These are phyloP conservation scores for Malassezia sympodialis DNA, from an alignment of 1,284 basidiomycete species.

Conservation along the genomic window DNA sequence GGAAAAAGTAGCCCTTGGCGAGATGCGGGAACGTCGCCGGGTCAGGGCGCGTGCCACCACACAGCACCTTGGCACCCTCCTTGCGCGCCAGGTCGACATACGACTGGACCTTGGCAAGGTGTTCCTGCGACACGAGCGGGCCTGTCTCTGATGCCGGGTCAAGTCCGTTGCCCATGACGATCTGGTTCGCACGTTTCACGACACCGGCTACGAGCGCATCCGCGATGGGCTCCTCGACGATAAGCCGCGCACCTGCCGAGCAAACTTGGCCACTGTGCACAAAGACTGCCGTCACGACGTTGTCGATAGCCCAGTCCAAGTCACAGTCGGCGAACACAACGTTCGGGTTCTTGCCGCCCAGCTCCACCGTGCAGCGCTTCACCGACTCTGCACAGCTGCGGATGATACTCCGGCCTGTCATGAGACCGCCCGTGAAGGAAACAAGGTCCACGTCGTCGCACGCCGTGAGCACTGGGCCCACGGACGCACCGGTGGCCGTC, in stretches of 20 bases:
- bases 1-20: slow-evolving; percentile 45
- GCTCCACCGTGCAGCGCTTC: slow-evolving; percentile 45
- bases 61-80: slow-evolving; percentile 39
- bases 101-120: slow-evolving; percentile 37
- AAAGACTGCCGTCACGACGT: slow-evolving; percentile 43
- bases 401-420: slow-evolving; percentile 41
- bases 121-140: slow-evolving; percentile 40
- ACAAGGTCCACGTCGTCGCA: slow-evolving; percentile 42
- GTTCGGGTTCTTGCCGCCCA: slow-evolving; percentile 48
- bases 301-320: slow-evolving; percentile 43
- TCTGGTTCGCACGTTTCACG: slow-evolving; percentile 37
- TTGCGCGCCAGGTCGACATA: slow-evolving; percentile 31
- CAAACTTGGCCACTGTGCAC: slow-evolving; percentile 47
- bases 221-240: slow-evolving; percentile 45
- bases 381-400: slow-evolving; percentile 35
- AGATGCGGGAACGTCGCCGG: slow-evolving; percentile 29
- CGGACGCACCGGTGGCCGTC: slow-evolving; percentile 37
- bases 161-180: slow-evolving; percentile 42
- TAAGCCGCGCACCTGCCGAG: slow-evolving; percentile 41
- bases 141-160: slow-evolving; percentile 38
- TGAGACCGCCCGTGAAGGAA: slow-evolving; percentile 45
- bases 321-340: slow-evolving; percentile 46
- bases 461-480: slow-evolving; percentile 39
- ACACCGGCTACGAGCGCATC: slow-evolving; percentile 42
- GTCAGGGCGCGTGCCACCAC: slow-evolving; percentile 38